phyloP scores from a whole-genome alignment of 1,284 basidiomycete genomes.

The Heterobasidion parviporum region DNA sequence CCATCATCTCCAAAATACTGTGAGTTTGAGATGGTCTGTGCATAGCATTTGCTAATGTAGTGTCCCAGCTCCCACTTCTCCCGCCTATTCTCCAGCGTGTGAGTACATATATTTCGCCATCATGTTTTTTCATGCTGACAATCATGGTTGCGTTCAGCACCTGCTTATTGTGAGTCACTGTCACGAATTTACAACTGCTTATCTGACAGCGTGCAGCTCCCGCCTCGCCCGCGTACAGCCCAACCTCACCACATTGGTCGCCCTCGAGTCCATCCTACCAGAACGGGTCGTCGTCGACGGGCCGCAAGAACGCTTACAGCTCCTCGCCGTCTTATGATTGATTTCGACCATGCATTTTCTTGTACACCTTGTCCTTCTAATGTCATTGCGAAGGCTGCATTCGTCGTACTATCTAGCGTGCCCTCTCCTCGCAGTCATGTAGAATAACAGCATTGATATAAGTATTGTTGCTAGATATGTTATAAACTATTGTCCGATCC shows the following conservation, averaged over 20 bases:
- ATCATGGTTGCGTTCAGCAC: slow-evolving; percentile 11
- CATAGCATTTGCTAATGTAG: slow-evolving; percentile 5
- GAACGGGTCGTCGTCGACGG: slow-evolving; percentile 27
- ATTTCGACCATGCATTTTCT: slow-evolving; percentile 6
- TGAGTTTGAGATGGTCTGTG: slow-evolving; percentile 29
- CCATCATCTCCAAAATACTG: slow-evolving; percentile 86
- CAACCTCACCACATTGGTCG: slow-evolving; percentile 76
- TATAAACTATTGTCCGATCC: slow-evolving; percentile 4
- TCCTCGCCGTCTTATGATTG: slow-evolving; percentile 54
- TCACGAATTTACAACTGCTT: slow-evolving; percentile 4
- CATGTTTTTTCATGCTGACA: not conserved
- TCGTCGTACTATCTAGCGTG: slow-evolving; percentile 9
- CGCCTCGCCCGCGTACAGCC: slow-evolving; percentile 78
- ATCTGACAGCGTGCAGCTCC: slow-evolving; percentile 41
- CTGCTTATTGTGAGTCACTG: slow-evolving; percentile 57
- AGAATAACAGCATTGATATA: slow-evolving; percentile 11
- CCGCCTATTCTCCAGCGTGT: slow-evolving; percentile 79
- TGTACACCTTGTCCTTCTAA: not conserved
- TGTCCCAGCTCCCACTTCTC: slow-evolving; percentile 65
- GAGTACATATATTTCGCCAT: slow-evolving; percentile 24
- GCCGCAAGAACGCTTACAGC: slow-evolving; percentile 36
- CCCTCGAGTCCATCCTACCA: slow-evolving; percentile 62
- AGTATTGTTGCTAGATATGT: slow-evolving; percentile 7
- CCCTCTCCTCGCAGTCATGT: slow-evolving; percentile 9
- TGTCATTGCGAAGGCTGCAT: not conserved